phyloP scores from a whole-genome alignment of 106 monocot genomes.

The Alisma plantagoaquatica region DNA sequence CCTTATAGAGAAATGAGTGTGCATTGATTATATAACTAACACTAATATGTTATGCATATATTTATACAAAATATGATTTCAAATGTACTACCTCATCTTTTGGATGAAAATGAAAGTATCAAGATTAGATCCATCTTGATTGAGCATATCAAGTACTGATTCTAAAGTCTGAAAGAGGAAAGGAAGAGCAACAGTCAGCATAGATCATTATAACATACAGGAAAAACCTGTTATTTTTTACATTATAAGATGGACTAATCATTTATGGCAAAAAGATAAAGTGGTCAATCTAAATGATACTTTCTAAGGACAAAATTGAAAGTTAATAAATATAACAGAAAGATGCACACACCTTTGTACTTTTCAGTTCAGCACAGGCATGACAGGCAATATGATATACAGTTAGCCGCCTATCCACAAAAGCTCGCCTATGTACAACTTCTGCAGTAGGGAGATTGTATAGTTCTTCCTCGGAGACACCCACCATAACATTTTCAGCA shows the following conservation, averaged over 20 bases:
- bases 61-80: too few species aligned
- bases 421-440: constrained; percentile 59
- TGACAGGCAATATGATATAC: constrained; percentile 88
- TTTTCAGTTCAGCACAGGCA: constrained; percentile 82
- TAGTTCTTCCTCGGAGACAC: constrained; percentile 85
- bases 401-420: constrained; percentile 47
- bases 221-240: too few species aligned
- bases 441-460: constrained; percentile 90
- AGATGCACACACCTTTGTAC: constrained; percentile 58
- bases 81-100: constrained; percentile 86
- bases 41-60: too few species aligned
- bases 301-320: too few species aligned
- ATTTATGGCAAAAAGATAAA: too few species aligned
- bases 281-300: too few species aligned
- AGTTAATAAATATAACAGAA: too few species aligned
- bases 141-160: constrained; percentile 62
- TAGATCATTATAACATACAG: too few species aligned
- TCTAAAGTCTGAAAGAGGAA: constrained; percentile 52
- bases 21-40: too few species aligned
- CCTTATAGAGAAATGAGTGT: too few species aligned
- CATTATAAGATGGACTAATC: too few species aligned
- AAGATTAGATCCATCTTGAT: constrained; percentile 34
- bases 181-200: not conserved
- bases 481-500: constrained; percentile 96
- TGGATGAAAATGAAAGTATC: constrained; percentile 71